Conservation (phyloP, 495 filamentous ascomycete species). For the Xylaria curta region DNA sequence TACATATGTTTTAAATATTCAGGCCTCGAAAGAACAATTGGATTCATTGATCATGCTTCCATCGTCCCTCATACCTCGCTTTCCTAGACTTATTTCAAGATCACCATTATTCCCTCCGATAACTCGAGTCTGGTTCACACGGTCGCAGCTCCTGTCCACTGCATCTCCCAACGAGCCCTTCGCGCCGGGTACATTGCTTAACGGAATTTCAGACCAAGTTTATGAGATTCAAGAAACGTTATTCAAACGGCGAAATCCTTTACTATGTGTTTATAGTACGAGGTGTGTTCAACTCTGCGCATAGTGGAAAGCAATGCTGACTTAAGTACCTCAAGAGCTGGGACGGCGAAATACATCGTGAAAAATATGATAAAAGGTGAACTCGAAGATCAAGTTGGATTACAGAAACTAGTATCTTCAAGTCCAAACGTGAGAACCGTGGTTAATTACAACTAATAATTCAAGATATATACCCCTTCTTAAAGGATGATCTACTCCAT, state of each 20-base stretch:
- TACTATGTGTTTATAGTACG: constrained; percentile 39
- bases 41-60: background rate
- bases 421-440: constrained; percentile 19
- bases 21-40: background rate
- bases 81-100: background rate
- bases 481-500: constrained; percentile 22
- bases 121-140: background rate
- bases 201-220: constrained; percentile 31
- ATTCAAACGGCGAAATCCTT: constrained; percentile 29
- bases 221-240: constrained; percentile 37
- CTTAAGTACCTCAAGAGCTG: constrained; percentile 15
- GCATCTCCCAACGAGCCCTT: constrained; percentile 23
- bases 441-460: constrained; percentile 15
- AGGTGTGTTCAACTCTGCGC: constrained; percentile 23
- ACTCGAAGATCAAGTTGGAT: constrained; percentile 17
- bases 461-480: constrained; percentile 22
- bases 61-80: background rate
- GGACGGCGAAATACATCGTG: constrained; percentile 16
- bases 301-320: background rate
- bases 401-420: constrained; percentile 21
- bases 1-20: background rate
- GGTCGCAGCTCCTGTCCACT: constrained; percentile 10
- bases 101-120: background rate
- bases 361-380: constrained; percentile 25
- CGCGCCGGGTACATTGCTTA: constrained; percentile 29